These are phyloP conservation scores for Alternaria longipes DNA, from an alignment of 2,329 filamentous ascomycete species.

Conservation along the genomic window DNA sequence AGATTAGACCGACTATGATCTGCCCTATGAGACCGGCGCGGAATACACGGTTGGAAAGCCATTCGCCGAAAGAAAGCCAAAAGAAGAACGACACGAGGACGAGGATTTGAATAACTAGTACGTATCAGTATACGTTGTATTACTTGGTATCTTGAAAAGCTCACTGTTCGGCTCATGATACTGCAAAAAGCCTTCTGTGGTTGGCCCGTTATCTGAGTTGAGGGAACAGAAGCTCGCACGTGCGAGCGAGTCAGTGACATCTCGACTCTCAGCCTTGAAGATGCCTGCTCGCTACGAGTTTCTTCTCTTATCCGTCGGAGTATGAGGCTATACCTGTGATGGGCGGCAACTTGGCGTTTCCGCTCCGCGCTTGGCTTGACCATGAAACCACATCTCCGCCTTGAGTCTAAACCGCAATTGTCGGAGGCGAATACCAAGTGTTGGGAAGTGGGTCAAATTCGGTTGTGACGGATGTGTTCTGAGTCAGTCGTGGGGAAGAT, in stretches of 20 bases:
- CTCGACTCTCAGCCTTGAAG: not conserved
- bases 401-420: not conserved
- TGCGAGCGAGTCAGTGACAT: not conserved
- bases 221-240: too few species aligned
- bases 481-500: not conserved
- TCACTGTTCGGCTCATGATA: too few species aligned
- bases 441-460: not conserved
- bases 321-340: not conserved
- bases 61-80: too few species aligned
- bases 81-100: too few species aligned
- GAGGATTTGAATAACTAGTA: too few species aligned
- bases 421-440: not conserved
- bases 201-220: too few species aligned
- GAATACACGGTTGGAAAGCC: too few species aligned
- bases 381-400: slow-evolving; percentile 2
- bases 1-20: too few species aligned
- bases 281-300: not conserved
- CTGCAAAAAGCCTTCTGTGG: too few species aligned
- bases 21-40: too few species aligned
- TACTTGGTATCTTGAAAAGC: too few species aligned
- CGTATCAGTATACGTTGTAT: too few species aligned
- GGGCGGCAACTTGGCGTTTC: slow-evolving; percentile 10
- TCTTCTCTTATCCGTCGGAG: not conserved
- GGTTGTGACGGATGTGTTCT: not conserved
- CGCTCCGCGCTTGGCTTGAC: slow-evolving; percentile 7